Conservation (phyloP, 106 monocot genomes). For the Chionographis japonica region DNA sequence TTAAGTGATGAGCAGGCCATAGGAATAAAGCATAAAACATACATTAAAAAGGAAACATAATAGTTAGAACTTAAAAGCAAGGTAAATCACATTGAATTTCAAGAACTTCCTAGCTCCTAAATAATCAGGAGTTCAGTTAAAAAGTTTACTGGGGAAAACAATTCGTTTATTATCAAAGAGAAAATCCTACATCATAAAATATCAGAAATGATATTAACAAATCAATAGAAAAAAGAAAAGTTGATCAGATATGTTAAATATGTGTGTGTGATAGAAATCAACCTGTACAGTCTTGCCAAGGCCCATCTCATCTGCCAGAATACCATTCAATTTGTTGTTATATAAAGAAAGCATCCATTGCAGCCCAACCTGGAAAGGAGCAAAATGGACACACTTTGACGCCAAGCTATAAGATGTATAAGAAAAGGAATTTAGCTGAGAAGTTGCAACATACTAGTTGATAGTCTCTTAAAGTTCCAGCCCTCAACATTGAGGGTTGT, state of each 20-base stretch:
- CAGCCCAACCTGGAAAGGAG: slow-evolving; percentile 70
- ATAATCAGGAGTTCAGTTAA: no score
- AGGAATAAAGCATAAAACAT: not conserved
- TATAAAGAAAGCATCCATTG: slow-evolving; percentile 99
- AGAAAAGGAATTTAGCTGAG: slow-evolving; percentile 4
- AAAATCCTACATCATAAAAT: no score
- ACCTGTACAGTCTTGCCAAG: slow-evolving; percentile 99
- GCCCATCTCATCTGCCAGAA: slow-evolving; percentile 99
- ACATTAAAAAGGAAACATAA: no score
- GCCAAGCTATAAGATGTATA: not conserved
- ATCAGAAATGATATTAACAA: not conserved
- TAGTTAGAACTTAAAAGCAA: no score
- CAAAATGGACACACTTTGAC: not conserved
- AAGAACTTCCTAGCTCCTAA: no score
- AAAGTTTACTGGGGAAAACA: no score
- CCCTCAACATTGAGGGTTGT: slow-evolving; percentile 88
- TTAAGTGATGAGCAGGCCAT: no score
- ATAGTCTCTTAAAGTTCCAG: slow-evolving; percentile 93
- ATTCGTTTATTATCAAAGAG: no score
- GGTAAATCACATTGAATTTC: no score
- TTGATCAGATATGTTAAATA: not conserved
- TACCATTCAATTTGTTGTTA: slow-evolving; percentile 97
- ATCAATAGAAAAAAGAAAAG: not conserved
- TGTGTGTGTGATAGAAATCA: not conserved
- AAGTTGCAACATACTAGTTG: slow-evolving; percentile 62